phyloP scores from a whole-genome alignment of 257 asterid genomes.

The Solanum commersonii region DNA sequence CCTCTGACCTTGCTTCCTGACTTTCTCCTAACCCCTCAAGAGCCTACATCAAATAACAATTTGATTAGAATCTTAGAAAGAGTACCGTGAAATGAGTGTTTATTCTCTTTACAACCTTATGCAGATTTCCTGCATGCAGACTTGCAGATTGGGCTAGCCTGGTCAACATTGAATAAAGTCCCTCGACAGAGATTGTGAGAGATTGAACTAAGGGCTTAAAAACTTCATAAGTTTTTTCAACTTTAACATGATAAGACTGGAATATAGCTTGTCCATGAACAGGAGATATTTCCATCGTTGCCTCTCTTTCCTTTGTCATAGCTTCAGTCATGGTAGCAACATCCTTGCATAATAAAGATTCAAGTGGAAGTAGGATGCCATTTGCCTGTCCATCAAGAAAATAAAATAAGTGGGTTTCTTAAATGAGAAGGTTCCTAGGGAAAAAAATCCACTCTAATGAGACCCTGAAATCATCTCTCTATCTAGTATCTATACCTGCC shows the following conservation, averaged over 20 bases:
- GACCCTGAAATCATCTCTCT: background rate
- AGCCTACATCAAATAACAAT: conserved; percentile 43
- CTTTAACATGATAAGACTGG: conserved; percentile 73
- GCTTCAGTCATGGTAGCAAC: conserved; percentile 79
- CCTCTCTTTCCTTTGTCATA: conserved; percentile 63
- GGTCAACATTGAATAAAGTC: conserved; percentile 69
- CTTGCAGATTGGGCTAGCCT: conserved; percentile 86
- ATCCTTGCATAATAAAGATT: conserved; percentile 77
- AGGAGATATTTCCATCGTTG: conserved; percentile 64
- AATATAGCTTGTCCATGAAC: conserved; percentile 94
- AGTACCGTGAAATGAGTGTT: background rate
- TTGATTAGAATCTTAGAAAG: background rate
- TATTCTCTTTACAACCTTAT: conserved; percentile 51
- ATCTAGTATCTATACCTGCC: background rate
- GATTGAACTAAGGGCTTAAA: conserved; percentile 77
- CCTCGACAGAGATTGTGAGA: conserved; percentile 62
- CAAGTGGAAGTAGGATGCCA: conserved; percentile 84
- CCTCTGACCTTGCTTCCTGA: conserved; percentile 65
- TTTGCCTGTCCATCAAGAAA: conserved; percentile 51
- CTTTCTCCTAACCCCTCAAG: conserved; percentile 97
- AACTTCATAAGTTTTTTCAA: conserved; percentile 60
- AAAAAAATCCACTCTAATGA: background rate
- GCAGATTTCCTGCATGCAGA: conserved; percentile 98
- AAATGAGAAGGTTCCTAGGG: background rate
- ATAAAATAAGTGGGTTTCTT: background rate